Base-by-base conservation (phyloP, 1,139 yeast genomes). In the Pichia sp. region DNA sequence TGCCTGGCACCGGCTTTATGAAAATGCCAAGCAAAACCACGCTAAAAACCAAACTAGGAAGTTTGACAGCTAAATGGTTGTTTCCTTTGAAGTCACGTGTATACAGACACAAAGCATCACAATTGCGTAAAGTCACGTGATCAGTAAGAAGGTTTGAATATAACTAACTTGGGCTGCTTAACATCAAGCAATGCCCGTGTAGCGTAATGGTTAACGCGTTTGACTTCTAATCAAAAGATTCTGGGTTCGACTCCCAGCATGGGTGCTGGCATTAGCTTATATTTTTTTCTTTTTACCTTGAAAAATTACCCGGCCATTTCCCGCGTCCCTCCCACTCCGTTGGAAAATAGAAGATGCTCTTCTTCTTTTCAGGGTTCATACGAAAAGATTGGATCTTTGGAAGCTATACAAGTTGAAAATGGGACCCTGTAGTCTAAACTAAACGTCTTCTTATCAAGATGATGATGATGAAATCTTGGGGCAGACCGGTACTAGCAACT, bases 241-340 rank as follows among this genome's bases (percentile, higher is more conserved):
- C 56, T 54, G 56, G 56, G 56, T 54, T 54, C 56, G 56, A 54
- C 56, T 54, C 56, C 56, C 56, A 54, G 56, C 56, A 54, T 54
- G 56, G 56, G 56, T 54, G 56, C 56, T 36, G 56, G 56, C 56
- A 54, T 49, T 54, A 43, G 55, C 53, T 51, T 47, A 34, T 18
- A 10, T 49, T 51, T 51, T 54, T 53, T 43, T 34, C 26, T 30
- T 26, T n/a, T 37, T 1, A 9, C 4, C 5, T 6, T 3, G 9
- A 5, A 6, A 12, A 23, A 18, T 48, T 48, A 51, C 49, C 54
- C 52, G 49, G 54, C 21, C 13, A 13, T 13, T 13, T 30, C 4
- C 16, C n/a, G 7, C 19, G 22, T 30, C 21, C 31, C 13, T 22
- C 26, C 19, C 31, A 22, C 42, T 40, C 42, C 8, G 16, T 19